Base-by-base conservation (phyloP, 2,329 filamentous ascomycete species). In the Aspergillus unguis region DNA sequence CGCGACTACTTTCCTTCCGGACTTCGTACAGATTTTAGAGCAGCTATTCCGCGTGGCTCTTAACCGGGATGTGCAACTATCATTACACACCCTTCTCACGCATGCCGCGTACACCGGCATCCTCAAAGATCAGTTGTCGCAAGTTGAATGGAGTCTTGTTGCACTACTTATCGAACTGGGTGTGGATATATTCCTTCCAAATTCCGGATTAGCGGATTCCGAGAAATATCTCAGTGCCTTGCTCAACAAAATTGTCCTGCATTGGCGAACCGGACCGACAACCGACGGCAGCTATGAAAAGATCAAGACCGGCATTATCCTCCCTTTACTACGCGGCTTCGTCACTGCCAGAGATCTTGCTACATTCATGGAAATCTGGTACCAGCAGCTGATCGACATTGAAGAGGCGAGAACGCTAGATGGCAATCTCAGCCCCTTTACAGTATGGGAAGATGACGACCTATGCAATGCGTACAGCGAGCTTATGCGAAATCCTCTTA, bases 381-480 rank as follows among this genome's bases (percentile, higher is more conserved):
- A 68, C 32, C 63, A 69, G 23, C 69, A 73, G 50, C 61, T 77
- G 10, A 54, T 62, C n/a, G 55, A 63, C 6, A 55, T 74, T 8
- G 71, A 76, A 54, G 55, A 66, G 59, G 57, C 64, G 38, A 69
- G 70, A 50, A 57, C 52, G 9, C 45, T 56, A 44, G 57, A 65
- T 35, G 43, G 44, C 32, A 60, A 50, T 27, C 43, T 67, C 27
- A 51, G 57, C 40, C 38, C 52, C 4, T 69, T 70, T 52, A 70
- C 71, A 5, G 64, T 75, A 3, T 77, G 75, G 75, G 75, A 77
- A 57, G 73, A 76, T 51, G 72, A 76, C 46, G 71, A 74, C 53
- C 33, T 77, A 10, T 70, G 69, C 32, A 63, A 68, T 27, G 61
- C 58, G 33, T 75, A 71, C 59, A 62, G 65, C 28, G 64, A 69